Evolutionary conservation across 1,139 yeast species (phyloP), one percentile per base, ranked within the genome.

Genomic region (Taiozyma onychis): DNA sequence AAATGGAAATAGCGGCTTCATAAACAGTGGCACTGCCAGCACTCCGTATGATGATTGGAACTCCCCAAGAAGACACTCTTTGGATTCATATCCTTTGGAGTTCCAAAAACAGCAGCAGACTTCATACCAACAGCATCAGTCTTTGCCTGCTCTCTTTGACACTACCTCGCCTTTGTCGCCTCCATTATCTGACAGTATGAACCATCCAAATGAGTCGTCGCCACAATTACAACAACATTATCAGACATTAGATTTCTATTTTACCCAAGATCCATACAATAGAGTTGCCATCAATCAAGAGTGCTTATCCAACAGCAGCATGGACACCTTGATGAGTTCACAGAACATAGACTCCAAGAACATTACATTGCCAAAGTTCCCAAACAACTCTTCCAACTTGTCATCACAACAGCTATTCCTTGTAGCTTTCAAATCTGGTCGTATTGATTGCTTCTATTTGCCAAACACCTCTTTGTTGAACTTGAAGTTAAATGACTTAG

Each of bases 381-480:
- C 59, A 54, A 50, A 51, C 45, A 50, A 55, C 22, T 49, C 58
- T 13, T 50, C 57, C 2, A 57, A 56, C 37, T 51, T 68, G 41
- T 70, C 70, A 45, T 66, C 67, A 39, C 66, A 66, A 39, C 75
- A 77, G 43, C 68, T 85, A 45, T 83, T 84, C 46, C 70, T 90
- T 46, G 93, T 91, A 41, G 85, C 88, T 48, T 88, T 93, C 71
- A 93, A 95, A 67, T 85, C 88, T 39, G 93, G 96, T 18, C 76
- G 98, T 51, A 71, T 88, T 53, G 99, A 95, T 65, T 88, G 91
- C 5, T 86, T 89, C 59, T 84, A 84, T 61, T 68, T 85, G 26
- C 85, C 91, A 16, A 73, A 70, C 44, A 66, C 67, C 52, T 71
- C 83, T 22, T 76, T 78, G 49, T 70, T 85, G 49, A 70, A 67